These are phyloP conservation scores for Starmerella stigmatis DNA, from an alignment of 805 yeast species.

Conservation along the genomic window DNA sequence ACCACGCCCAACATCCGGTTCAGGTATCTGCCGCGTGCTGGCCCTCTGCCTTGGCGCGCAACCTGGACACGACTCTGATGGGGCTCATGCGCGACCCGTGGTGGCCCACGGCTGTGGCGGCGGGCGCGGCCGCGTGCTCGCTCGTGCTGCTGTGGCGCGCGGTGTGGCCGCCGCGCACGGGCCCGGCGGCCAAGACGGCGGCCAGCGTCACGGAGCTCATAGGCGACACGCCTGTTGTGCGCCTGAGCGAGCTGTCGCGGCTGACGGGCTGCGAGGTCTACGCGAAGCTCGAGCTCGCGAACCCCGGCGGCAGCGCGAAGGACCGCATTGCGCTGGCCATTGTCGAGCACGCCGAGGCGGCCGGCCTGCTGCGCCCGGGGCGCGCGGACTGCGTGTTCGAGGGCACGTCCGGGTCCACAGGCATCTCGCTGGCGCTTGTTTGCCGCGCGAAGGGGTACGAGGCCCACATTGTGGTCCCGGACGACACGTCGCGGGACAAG, in stretches of 20 bases:
- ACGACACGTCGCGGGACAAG: constrained; percentile 83
- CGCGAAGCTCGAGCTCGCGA: constrained; percentile 74
- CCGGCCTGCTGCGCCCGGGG: constrained; percentile 48
- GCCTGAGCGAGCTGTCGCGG: constrained; percentile 56
- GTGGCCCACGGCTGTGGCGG: neutral
- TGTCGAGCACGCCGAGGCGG: constrained; percentile 53
- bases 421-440: constrained; percentile 85
- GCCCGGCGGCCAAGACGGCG: neutral
- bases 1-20: no score
- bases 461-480: constrained; percentile 89
- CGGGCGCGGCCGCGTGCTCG: neutral
- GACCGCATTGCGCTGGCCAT: constrained; percentile 88
- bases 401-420: constrained; percentile 96
- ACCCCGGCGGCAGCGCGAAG: constrained; percentile 94
- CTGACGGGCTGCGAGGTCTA: constrained; percentile 71
- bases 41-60: no score
- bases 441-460: constrained; percentile 80
- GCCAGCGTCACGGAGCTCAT: constrained; percentile 70
- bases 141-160: neutral
- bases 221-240: constrained; percentile 82
- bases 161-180: neutral
- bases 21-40: no score
- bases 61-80: no score
- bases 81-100: no score
- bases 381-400: constrained; percentile 72